phyloP scores from a whole-genome alignment of 768 basidiomycete genomes.

The Xanthoconium purpureum region DNA sequence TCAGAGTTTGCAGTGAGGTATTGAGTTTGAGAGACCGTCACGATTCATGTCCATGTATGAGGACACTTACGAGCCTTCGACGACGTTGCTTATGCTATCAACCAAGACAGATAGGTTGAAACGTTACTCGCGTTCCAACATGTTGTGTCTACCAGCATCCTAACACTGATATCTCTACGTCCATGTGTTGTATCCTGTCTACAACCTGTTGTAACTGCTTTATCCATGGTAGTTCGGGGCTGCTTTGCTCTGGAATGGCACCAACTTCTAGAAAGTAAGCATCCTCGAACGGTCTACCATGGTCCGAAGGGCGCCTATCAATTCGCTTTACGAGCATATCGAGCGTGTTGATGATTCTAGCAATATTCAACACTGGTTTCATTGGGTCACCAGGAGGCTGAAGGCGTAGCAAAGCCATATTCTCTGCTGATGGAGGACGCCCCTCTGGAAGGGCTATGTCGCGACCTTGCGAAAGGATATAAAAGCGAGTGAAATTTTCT shows the following conservation, averaged over 20 bases:
- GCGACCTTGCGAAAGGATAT: slow-evolving; percentile 45
- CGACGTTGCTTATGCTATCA: background rate
- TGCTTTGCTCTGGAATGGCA: background rate
- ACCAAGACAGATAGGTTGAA: background rate
- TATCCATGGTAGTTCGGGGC: slow-evolving; percentile 27
- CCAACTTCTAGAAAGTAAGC: slow-evolving; percentile 65
- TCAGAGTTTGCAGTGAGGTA: background rate
- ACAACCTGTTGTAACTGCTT: slow-evolving; percentile 36
- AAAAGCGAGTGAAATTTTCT: slow-evolving; percentile 75
- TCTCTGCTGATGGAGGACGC: slow-evolving; percentile 18
- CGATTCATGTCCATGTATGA: background rate
- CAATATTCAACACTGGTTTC: slow-evolving; percentile 9
- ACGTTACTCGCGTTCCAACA: background rate
- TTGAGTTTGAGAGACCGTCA: background rate
- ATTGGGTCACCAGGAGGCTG: slow-evolving; percentile 2
- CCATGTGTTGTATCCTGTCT: slow-evolving; percentile 31
- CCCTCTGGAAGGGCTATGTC: slow-evolving; percentile 28
- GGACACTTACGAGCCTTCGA: background rate
- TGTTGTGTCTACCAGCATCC: slow-evolving; percentile 46
- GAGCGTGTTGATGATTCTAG: slow-evolving; percentile 35
- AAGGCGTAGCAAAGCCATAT: slow-evolving; percentile 41
- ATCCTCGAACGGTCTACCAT: slow-evolving; percentile 47
- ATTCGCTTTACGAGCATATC: slow-evolving; percentile 49
- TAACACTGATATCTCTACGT: slow-evolving; percentile 38
- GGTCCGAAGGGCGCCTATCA: slow-evolving; percentile 60